Evolutionary conservation across 2,329 filamentous ascomycete species (phyloP).

Genomic region (Pleurostoma richardsiae): DNA sequence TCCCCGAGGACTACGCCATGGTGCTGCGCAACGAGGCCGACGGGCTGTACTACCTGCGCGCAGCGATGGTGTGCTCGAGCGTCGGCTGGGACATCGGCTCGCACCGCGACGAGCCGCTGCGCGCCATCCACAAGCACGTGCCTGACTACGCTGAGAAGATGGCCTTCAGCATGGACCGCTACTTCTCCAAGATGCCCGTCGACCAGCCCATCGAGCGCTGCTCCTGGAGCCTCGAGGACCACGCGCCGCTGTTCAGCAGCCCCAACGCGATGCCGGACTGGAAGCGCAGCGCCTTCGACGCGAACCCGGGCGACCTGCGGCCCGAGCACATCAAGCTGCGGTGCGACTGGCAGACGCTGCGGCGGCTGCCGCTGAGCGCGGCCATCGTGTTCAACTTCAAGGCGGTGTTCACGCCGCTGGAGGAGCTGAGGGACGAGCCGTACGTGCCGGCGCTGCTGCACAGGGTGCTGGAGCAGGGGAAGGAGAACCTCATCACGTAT

Average conservation of each 20-base stretch:
- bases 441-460: conserved; percentile 64
- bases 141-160: conserved; percentile 87
- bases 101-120: conserved; percentile 67
- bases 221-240: conserved; percentile 78
- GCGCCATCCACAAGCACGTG: conserved; percentile 68
- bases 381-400: conserved; percentile 86
- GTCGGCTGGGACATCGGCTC: conserved; percentile 73
- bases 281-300: conserved; percentile 52
- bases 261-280: conserved; percentile 59
- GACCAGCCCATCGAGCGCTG: conserved; percentile 76
- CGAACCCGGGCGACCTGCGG: conserved; percentile 36
- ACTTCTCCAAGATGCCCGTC: conserved; percentile 72
- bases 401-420: conserved; percentile 71
- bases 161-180: conserved; percentile 84
- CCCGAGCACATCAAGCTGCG: conserved; percentile 61
- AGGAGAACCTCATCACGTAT: conserved; percentile 45
- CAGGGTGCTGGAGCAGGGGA: conserved; percentile 64
- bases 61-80: conserved; percentile 72
- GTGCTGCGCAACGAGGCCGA: conserved; percentile 66
- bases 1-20: conserved; percentile 81
- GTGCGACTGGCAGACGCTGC: conserved; percentile 85
- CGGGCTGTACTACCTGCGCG: conserved; percentile 69
- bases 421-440: conserved; percentile 65
- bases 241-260: conserved; percentile 70
- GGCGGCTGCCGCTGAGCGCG: conserved; percentile 70